These are phyloP conservation scores for Kodamaea leandrae DNA, from an alignment of 805 yeast species.

Conservation along the genomic window DNA sequence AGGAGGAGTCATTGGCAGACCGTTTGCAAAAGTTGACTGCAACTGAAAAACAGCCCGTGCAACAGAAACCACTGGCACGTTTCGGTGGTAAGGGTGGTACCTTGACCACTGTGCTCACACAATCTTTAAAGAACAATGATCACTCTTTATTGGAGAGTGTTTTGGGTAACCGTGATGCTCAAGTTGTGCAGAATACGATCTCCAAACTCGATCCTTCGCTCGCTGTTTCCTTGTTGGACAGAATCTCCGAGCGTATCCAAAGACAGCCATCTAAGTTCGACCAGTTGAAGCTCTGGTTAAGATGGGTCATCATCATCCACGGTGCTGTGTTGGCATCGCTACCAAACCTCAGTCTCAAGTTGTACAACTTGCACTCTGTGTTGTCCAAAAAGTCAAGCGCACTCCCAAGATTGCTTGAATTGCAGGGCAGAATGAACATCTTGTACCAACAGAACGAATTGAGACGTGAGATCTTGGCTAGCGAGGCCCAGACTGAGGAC, in stretches of 20 bases:
- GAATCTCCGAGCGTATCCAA: conserved; percentile 50
- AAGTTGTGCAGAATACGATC: conserved; percentile 49
- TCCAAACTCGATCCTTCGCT: conserved; percentile 47
- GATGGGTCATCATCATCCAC: conserved; percentile 54
- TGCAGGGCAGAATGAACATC: conserved; percentile 49
- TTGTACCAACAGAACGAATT: conserved; percentile 43
- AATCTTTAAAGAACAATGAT: conserved; percentile 85
- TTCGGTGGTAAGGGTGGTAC: conserved; percentile 56
- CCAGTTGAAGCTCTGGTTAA: conserved; percentile 52
- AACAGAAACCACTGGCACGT: conserved; percentile 30
- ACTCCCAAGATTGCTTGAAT: conserved; percentile 49
- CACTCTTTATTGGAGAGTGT: conserved; percentile 84
- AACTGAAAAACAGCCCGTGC: conserved; percentile 24
- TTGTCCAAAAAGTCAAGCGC: conserved; percentile 48
- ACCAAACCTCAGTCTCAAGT: conserved; percentile 42
- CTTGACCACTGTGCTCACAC: conserved; percentile 78
- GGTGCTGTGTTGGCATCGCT: conserved; percentile 49
- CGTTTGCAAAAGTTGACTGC: conserved; percentile 40
- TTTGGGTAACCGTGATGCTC: conserved; percentile 52
- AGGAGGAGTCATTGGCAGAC: conserved; percentile 52
- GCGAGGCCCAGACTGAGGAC: conserved; percentile 25
- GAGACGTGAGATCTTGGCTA: conserved; percentile 37
- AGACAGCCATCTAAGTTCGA: conserved; percentile 51
- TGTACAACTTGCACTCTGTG: conserved; percentile 46
- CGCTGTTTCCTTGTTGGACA: conserved; percentile 50